These are phyloP conservation scores for Suillus brevipes DNA, from an alignment of 768 basidiomycete species.

Conservation along the genomic window DNA sequence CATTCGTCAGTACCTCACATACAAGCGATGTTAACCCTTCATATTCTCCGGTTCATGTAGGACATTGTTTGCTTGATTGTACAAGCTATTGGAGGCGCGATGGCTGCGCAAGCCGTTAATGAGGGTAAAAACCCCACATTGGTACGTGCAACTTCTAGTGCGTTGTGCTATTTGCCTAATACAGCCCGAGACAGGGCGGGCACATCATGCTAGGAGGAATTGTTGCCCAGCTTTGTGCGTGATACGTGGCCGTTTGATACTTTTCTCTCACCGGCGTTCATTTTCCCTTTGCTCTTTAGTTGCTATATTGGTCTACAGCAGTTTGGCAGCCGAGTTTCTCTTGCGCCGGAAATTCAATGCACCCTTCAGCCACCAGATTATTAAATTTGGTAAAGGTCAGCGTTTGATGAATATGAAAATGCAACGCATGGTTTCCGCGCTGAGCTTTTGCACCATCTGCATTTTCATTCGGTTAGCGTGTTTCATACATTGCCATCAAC, in stretches of 20 bases:
- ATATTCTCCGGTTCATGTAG: conserved; percentile 11
- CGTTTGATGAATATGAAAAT: conserved; percentile 12
- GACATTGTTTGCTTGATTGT: conserved; percentile 39
- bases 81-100: conserved; percentile 43
- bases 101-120: conserved; percentile 41
- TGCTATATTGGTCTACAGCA: conserved; percentile 42
- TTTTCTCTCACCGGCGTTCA: conserved; percentile 18
- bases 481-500: not conserved
- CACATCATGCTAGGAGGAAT: conserved; percentile 66
- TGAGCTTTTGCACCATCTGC: conserved; percentile 40
- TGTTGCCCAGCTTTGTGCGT: conserved; percentile 52
- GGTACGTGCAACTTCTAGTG: conserved; percentile 7
- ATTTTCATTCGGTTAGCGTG: conserved; percentile 46
- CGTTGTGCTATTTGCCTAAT: not conserved
- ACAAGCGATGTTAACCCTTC: not conserved
- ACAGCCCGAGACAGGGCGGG: conserved; percentile 38
- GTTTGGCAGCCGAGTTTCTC: conserved; percentile 48
- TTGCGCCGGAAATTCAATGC: conserved; percentile 39
- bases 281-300: conserved; percentile 26
- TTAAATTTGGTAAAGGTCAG: conserved; percentile 1
- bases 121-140: conserved; percentile 22
- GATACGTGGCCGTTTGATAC: conserved; percentile 15
- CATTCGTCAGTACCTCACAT: conserved; percentile 11
- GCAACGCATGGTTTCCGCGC: conserved; percentile 35
- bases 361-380: conserved; percentile 29